Conservation (phyloP, 345 rosid species). For the Bretschneidera sinensis region DNA sequence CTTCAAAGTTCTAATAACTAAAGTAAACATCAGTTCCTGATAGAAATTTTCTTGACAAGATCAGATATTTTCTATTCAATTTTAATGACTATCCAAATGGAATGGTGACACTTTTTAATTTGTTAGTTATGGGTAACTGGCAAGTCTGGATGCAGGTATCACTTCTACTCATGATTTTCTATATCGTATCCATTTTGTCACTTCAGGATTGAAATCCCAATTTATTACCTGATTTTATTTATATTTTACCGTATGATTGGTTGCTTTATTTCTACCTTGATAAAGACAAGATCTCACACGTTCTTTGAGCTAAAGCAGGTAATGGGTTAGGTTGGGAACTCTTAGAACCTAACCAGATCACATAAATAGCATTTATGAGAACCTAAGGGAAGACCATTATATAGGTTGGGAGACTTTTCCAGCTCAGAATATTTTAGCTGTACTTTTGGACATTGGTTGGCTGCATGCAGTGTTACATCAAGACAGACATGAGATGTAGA, state of each 20-base stretch:
- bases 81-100: slow-evolving; percentile 98
- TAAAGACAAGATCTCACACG: no score
- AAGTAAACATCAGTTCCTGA: neutral
- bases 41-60: slow-evolving; percentile 39
- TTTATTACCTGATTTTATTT: no score
- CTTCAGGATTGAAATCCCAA: neutral
- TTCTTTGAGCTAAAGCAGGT: no score
- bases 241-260: no score
- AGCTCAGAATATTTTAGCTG: no score
- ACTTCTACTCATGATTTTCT: slow-evolving; percentile 3
- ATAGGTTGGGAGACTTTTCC: no score
- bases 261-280: neutral
- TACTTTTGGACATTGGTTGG: no score
- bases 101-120: slow-evolving; percentile 92
- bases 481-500: no score
- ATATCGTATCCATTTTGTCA: neutral
- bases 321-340: neutral
- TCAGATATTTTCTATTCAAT: slow-evolving; percentile 78
- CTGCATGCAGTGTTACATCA: no score
- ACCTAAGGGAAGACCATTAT: no score
- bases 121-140: slow-evolving; percentile 92
- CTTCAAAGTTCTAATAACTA: no score
- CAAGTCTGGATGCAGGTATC: slow-evolving; percentile 93
- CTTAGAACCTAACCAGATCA: neutral
- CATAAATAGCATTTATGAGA: no score